Conservation (phyloP, 441 rosid species). For the Cnidoscolus chayamansa region DNA sequence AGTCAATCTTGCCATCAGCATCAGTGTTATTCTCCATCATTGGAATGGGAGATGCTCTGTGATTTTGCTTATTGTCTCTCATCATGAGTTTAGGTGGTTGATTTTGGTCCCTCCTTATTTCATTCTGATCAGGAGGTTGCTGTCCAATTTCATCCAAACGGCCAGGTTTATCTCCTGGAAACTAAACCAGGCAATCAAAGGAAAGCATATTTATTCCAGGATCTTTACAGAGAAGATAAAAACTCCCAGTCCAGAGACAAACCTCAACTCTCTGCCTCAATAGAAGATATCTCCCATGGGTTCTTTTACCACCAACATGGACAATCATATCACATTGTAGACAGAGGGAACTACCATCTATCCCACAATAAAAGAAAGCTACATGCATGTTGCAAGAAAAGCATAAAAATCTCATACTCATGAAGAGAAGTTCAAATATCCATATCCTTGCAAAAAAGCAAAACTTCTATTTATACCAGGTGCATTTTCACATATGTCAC, state of each 20-base stretch:
- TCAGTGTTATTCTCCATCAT: conserved; percentile 37
- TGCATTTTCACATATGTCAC: conserved; percentile 90
- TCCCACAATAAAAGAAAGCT: conserved; percentile 85
- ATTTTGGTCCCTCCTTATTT: conserved; percentile 41
- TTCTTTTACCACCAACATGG: conserved; percentile 78
- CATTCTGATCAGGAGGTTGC: conserved; percentile 35
- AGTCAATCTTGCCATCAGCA: conserved; percentile 45
- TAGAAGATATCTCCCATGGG: conserved; percentile 67
- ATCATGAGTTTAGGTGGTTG: conserved; percentile 28
- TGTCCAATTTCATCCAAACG: conserved; percentile 39
- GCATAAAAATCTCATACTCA: conserved; percentile 24
- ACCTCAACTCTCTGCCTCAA: conserved; percentile 76
- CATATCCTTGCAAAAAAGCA: conserved; percentile 1
- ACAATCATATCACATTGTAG: conserved; percentile 77
- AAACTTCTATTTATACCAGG: conserved; percentile 50
- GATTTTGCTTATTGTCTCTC: conserved; percentile 53
- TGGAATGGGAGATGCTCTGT: conserved; percentile 33
- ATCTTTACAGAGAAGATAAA: conserved; percentile 13
- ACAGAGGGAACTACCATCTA: conserved; percentile 78
- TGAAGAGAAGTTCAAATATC: background rate
- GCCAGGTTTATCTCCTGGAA: conserved; percentile 71
- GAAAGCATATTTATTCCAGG: conserved; percentile 16
- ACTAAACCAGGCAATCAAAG: conserved; percentile 42
- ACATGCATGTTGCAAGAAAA: conserved; percentile 30
- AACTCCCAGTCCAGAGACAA: conserved; percentile 22